Base-by-base conservation (phyloP, 768 basidiomycete species). In the Trametes elegans region DNA sequence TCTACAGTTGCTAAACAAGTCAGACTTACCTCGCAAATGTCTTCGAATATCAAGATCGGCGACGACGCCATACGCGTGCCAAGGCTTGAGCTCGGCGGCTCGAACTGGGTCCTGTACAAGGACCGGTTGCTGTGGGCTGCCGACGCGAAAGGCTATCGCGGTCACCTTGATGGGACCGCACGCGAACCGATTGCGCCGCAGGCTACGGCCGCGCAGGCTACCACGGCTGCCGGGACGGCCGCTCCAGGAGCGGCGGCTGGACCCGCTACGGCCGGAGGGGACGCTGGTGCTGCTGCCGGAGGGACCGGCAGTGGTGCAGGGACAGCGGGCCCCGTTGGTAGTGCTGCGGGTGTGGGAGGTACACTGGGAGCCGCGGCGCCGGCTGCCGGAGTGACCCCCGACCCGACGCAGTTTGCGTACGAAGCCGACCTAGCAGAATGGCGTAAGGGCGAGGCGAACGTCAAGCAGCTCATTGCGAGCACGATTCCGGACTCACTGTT, bases 371-470 rank as follows among this genome's bases (percentile, higher is more conserved):
- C 39, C n/a, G 34, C 34, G 14, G 21, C 34, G 9, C 11, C 38
- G 38, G 35, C 10, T 14, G 16, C 31, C 10, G 31, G 18, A 3
- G 32, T n/a, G 9, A 24, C 35, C 21, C 16, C 31, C 4, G 11
- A 13, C 31, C 34, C 23, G 1, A 57, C 49, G 7, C 45, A 66
- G 21, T 2, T 36, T 0, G 45, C 48, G 6, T 69, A 63, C 49
- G 61, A 64, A 53, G 62, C 59, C 36, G 58, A 50, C 5, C 11
- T 67, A 36, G 65, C 66, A 27, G 28, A 48, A 5, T 73, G 70
- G 66, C 38, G 34, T 34, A 60, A 62, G 36, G 64, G 63, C 7
- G 63, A 72, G 32, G 62, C 66, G n/a, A n/a, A n/a, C n/a, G n/a
- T n/a, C n/a, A n/a, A n/a, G n/a, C n/a, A n/a, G n/a, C n/a, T n/a